Conservation (phyloP, 1,284 basidiomycete genomes). For the Chondrostereum purpureum region DNA sequence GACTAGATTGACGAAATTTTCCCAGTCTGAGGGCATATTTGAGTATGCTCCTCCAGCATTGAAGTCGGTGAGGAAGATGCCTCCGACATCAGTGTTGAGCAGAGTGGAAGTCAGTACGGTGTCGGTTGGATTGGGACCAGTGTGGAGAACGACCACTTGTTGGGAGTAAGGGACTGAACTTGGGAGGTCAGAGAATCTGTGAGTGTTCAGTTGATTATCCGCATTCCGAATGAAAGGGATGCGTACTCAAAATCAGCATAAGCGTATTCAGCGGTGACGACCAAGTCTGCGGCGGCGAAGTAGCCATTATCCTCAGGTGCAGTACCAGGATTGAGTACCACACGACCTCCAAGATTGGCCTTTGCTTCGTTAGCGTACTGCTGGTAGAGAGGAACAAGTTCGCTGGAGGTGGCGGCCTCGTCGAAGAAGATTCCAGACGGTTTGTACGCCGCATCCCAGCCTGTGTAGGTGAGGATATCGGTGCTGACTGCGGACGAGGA, state of each 20-base stretch:
- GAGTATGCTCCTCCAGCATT: constrained; percentile 12
- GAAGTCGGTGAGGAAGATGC: constrained; percentile 17
- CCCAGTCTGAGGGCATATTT: constrained; percentile 14
- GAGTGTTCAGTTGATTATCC: background rate
- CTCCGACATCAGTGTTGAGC: constrained; percentile 10
- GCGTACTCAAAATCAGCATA: constrained; percentile 16
- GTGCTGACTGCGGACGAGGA: constrained; percentile 15
- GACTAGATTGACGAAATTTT: background rate
- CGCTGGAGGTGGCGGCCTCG: constrained; percentile 17
- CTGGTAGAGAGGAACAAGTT: constrained; percentile 14
- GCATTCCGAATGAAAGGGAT: background rate
- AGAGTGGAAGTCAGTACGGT: constrained; percentile 10
- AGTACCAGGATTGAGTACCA: constrained; percentile 17
- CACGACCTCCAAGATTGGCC: constrained; percentile 9
- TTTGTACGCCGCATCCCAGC: constrained; percentile 23
- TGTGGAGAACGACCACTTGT: constrained; percentile 15
- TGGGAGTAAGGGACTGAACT: constrained; percentile 10
- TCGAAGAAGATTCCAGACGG: constrained; percentile 34
- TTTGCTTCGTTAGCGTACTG: constrained; percentile 9
- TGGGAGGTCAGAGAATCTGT: background rate
- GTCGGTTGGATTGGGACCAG: constrained; percentile 13
- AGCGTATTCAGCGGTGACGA: constrained; percentile 17
- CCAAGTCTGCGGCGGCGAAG: constrained; percentile 16
- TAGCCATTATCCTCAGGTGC: constrained; percentile 10
- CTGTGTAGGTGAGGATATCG: constrained; percentile 28